Evolutionary conservation across 139 green algal species (phyloP).

Genomic region (Eudorina sp.): DNA sequence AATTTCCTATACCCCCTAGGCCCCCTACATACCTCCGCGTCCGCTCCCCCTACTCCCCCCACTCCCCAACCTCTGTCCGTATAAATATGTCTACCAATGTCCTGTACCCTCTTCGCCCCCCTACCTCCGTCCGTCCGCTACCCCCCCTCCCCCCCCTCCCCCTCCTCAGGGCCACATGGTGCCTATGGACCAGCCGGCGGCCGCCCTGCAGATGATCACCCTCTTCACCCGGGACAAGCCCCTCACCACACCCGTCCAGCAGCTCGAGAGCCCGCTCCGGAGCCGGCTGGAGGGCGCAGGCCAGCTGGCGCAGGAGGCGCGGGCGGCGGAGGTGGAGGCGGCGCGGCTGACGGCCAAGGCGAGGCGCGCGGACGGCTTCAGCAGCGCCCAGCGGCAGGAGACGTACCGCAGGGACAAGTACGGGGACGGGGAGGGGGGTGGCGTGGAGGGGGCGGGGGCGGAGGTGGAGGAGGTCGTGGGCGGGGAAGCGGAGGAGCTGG

Average conservation of each 20-base stretch:
- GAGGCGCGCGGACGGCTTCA: not conserved
- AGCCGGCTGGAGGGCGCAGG: not conserved
- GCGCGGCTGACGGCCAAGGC: not conserved
- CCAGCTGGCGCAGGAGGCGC: not conserved
- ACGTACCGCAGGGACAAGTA: slow-evolving; percentile 20
- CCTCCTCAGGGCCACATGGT: slow-evolving; percentile 74
- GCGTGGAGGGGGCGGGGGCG: no score
- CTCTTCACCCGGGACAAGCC: slow-evolving; percentile 71
- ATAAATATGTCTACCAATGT: no score
- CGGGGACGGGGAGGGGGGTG: not conserved
- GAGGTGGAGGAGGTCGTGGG: not conserved
- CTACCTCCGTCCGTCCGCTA: not conserved
- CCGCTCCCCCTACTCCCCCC: no score
- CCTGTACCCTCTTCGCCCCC: no score
- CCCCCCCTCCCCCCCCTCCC: not conserved
- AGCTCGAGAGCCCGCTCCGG: not conserved
- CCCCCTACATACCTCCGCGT: no score
- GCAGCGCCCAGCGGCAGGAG: not conserved
- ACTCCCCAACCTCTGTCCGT: no score
- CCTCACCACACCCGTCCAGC: not conserved
- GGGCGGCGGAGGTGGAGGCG: not conserved
- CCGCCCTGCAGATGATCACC: slow-evolving; percentile 80
- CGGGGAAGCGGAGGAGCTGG: not conserved
- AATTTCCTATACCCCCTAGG: no score
- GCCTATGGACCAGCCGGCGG: slow-evolving; percentile 85